A percentile compares a stretch with the other conserved stretches of the same genome.
Conservation (phyloP, 768 basidiomycete species). For the Pleurotus platypus region DNA sequence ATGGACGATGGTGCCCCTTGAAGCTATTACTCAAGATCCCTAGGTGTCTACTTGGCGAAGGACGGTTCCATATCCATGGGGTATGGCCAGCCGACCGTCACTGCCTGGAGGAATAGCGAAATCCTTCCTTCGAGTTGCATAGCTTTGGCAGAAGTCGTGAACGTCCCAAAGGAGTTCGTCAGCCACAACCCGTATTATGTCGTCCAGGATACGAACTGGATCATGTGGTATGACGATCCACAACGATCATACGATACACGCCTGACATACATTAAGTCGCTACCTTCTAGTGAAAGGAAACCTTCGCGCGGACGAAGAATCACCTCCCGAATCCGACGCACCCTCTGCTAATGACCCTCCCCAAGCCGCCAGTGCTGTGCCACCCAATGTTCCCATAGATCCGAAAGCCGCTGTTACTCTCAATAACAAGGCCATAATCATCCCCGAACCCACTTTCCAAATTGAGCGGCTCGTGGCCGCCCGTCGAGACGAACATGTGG, state of each 20-base stretch:
- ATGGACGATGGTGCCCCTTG: not conserved
- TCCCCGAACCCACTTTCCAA: conserved; percentile 57
- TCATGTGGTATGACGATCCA: conserved; percentile 49
- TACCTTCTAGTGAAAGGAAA: conserved; percentile 55
- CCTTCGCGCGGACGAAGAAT: not conserved
- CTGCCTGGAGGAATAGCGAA: conserved; percentile 49
- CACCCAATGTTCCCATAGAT: conserved; percentile 47
- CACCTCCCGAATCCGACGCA: conserved; percentile 9
- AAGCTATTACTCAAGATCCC: conserved; percentile 3
- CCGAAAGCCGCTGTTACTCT: conserved; percentile 42
- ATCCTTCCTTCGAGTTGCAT: conserved; percentile 45
- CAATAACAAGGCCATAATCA: conserved; percentile 31
- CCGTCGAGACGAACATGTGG: conserved; percentile 34
- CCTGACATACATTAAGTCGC: conserved; percentile 34
- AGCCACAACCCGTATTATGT: conserved; percentile 51
- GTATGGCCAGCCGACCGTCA: conserved; percentile 28
- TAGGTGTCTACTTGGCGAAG: conserved; percentile 68
- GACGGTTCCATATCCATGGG: conserved; percentile 49
- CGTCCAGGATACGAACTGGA: conserved; percentile 63
- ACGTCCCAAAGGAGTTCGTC: conserved; percentile 54
- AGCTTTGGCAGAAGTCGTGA: conserved; percentile 66
- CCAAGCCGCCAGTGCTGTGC: conserved; percentile 15
- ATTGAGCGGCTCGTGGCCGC: conserved; percentile 44
- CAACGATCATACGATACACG: not conserved
- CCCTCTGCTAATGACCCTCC: not conserved